Percentiles rank a stretch among this genome's conserved stretches.
Evolutionary conservation across 2,329 filamentous ascomycete genomes (phyloP).

Genomic region (Fusarium lateritium): DNA sequence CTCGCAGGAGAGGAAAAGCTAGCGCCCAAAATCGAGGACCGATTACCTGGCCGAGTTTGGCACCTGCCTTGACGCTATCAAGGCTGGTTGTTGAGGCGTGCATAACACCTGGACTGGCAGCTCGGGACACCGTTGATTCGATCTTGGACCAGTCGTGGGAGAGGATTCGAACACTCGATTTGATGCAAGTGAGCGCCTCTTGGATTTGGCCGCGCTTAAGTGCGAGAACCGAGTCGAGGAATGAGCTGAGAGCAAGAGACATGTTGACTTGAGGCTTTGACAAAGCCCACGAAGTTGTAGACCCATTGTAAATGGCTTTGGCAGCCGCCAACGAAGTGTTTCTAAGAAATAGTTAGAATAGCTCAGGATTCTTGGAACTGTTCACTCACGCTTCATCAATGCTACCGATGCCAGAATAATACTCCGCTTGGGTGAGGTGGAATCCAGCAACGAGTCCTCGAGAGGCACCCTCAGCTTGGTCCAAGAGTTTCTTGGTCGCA

Average conservation of each 20-base stretch:
- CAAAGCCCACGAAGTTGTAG: conserved; percentile 53
- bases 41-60: conserved; percentile 43
- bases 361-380: neutral
- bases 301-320: conserved; percentile 54
- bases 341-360: conserved; percentile 42
- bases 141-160: conserved; percentile 70
- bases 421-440: conserved; percentile 82
- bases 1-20: conserved; percentile 79
- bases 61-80: conserved; percentile 47
- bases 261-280: conserved; percentile 54
- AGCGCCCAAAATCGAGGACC: conserved; percentile 83
- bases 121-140: conserved; percentile 53
- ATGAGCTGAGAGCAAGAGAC: conserved; percentile 54
- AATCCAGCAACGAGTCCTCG: conserved; percentile 65
- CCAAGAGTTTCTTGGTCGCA: conserved; percentile 66
- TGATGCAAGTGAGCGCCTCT: conserved; percentile 70
- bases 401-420: conserved; percentile 77
- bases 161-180: conserved; percentile 69
- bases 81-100: conserved; percentile 51
- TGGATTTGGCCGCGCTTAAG: conserved; percentile 74
- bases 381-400: conserved; percentile 70
- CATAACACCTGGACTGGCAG: conserved; percentile 44
- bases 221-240: conserved; percentile 75
- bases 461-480: conserved; percentile 56
- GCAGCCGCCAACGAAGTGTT: conserved; percentile 56